Evolutionary conservation across 2,329 filamentous ascomycete species (phyloP).

Genomic region (Stromatinia cepivora): DNA sequence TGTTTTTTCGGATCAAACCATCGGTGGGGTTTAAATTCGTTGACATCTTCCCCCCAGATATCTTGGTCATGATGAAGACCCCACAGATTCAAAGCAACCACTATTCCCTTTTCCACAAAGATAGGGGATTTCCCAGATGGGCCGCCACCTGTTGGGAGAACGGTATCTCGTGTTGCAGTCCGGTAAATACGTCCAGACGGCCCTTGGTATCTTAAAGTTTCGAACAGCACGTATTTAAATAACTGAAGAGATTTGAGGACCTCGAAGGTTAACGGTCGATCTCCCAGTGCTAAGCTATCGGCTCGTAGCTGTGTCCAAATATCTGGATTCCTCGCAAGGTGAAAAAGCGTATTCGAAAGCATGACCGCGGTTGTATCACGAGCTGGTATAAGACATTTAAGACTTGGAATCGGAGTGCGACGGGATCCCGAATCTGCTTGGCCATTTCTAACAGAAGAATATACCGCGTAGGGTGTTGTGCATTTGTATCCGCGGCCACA

Average conservation of each 20-base stretch:
- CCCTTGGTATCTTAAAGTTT: slow-evolving; percentile 7
- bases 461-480: not conserved
- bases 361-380: slow-evolving; percentile 11
- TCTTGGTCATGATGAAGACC: slow-evolving; percentile 38
- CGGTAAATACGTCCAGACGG: not conserved
- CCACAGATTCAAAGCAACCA: slow-evolving; percentile 32
- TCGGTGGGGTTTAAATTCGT: slow-evolving; percentile 40
- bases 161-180: slow-evolving; percentile 45
- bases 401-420: slow-evolving; percentile 20
- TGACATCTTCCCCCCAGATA: slow-evolving; percentile 42
- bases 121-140: slow-evolving; percentile 35
- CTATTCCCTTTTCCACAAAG: slow-evolving; percentile 32
- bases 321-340: slow-evolving; percentile 12
- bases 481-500: too few species aligned
- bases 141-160: slow-evolving; percentile 40
- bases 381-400: slow-evolving; percentile 19
- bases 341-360: slow-evolving; percentile 14
- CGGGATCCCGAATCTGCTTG: slow-evolving; percentile 22
- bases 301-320: slow-evolving; percentile 18
- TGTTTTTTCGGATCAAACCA: slow-evolving; percentile 41
- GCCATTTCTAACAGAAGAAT: slow-evolving; percentile 23
- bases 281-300: not conserved
- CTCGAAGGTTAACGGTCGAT: slow-evolving; percentile 13
- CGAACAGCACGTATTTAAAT: slow-evolving; percentile 10
- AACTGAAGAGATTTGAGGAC: slow-evolving; percentile 1